Base-by-base conservation (phyloP, 306 rosid genomes). In the Prunus padus region DNA sequence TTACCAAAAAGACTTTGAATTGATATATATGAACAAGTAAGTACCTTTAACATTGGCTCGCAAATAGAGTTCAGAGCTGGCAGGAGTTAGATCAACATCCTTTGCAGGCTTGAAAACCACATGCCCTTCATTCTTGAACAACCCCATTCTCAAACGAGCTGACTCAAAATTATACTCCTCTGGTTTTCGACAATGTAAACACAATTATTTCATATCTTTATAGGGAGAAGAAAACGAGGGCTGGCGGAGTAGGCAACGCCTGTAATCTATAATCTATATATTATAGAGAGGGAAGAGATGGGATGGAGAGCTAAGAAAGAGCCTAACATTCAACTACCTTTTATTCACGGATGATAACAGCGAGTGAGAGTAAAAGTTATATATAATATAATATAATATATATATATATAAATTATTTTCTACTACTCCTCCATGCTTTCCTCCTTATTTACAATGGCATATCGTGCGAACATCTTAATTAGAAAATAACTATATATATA, bases 41-140 rank as follows among this genome's bases (percentile, higher is more conserved):
- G 12, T 33, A 90, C 98, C 98, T 90, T 91, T 91, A 79, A 94
- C 98, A 79, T 91, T 75, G 68, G 98, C 96, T 76, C 70, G 89
- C 40, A 88, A 88, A 82, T 94, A 94, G 87, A 67, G 71, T 71
- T 94, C 87, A 71, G 72, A 80, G 74, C 97, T 94, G 0, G 67
- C 56, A 66, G 94, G 73, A 22, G 87, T 78, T 46, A 94, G 81
- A 77, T 94, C 97, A 7, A 94, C 87, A 59, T 86, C 87, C 7
- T 81, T 79, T 23, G 75, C 90, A 0, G 95, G 90, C 50, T 77
- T 80, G 81, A 87, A 94, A 65, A 85, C 86, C 47, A 84, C 77
- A 31, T 42, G 25, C 8, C 69, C 68, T 3, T 79, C 72, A 16
- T 69, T 67, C 75, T 69, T 86, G 85, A 66, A 85, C 84, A 89